phyloP scores from a whole-genome alignment of 2,329 filamentous ascomycete genomes.

The Colletotrichum theobromicola region DNA sequence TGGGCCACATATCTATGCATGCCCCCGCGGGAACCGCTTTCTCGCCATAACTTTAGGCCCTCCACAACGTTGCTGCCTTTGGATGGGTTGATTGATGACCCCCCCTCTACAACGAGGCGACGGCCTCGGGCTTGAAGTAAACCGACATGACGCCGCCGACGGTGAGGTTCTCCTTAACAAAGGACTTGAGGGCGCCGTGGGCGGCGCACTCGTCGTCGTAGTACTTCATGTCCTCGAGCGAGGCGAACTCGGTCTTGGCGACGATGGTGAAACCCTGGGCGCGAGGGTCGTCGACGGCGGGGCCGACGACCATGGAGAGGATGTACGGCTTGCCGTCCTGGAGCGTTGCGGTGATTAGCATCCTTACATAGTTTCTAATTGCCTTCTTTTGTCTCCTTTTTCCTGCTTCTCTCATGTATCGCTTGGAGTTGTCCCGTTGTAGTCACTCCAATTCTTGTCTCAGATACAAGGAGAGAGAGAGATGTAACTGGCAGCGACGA shows the following conservation, averaged over 20 bases:
- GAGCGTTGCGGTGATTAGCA: background rate
- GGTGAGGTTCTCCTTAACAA: constrained; percentile 33
- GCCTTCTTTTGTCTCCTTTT: accelerated
- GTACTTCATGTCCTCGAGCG: constrained; percentile 71
- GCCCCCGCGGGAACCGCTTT: background rate
- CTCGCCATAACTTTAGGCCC: too few species aligned
- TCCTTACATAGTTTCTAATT: background rate
- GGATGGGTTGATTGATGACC: too few species aligned
- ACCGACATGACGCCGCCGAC: constrained; percentile 44
- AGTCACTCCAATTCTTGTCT: background rate
- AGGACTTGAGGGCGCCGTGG: constrained; percentile 45
- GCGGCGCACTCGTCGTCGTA: constrained; percentile 64
- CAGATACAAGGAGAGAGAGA: background rate
- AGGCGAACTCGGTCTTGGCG: constrained; percentile 67
- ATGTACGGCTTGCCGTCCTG: constrained; percentile 78
- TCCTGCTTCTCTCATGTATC: background rate
- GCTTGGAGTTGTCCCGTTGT: background rate
- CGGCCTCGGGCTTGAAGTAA: constrained; percentile 41
- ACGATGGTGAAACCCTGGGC: constrained; percentile 70
- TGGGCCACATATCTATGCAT: background rate
- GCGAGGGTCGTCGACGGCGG: constrained; percentile 61
- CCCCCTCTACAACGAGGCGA: constrained; percentile 7
- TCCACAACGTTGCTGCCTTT: too few species aligned
- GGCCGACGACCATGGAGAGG: constrained; percentile 57
- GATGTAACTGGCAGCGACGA: background rate